A percentile compares a stretch with the other conserved stretches of the same genome.
These are phyloP conservation scores for Suhomyces bokatorum DNA, from an alignment of 1,139 yeast species.

Conservation along the genomic window DNA sequence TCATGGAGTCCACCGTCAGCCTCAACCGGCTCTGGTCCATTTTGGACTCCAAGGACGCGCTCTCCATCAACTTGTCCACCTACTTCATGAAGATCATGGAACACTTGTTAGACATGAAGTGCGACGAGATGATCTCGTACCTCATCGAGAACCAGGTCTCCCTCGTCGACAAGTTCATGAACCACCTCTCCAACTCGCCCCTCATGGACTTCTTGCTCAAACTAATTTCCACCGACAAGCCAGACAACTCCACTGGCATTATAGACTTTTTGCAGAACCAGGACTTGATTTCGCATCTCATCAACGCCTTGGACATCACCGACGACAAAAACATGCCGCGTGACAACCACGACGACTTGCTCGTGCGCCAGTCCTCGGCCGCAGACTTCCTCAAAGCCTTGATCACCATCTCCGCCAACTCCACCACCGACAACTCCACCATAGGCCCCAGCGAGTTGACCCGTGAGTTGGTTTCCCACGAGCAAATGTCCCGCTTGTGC, in stretches of 20 bases:
- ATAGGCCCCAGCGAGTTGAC: conserved; percentile 97
- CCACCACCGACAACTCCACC: conserved; percentile 79
- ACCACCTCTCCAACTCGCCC: conserved; percentile 82
- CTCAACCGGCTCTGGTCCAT: conserved; percentile 77
- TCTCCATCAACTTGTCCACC: conserved; percentile 77
- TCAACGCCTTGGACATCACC: conserved; percentile 52
- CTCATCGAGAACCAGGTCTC: conserved; percentile 61
- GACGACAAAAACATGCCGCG: conserved; percentile 15
- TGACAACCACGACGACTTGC: conserved; percentile 43
- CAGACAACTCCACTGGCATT: conserved; percentile 75
- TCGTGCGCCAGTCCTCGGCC: conserved; percentile 45
- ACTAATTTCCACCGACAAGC: conserved; percentile 76
- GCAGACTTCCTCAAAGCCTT: conserved; percentile 51
- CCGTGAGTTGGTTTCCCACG: conserved; percentile 76
- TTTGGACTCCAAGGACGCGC: conserved; percentile 55
- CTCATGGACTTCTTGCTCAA: conserved; percentile 80
- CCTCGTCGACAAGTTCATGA: conserved; percentile 68
- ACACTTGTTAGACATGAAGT: conserved; percentile 86
- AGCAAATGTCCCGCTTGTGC: conserved; percentile 67
- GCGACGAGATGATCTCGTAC: conserved; percentile 75
- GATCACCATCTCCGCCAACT: conserved; percentile 61
- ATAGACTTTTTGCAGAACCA: conserved; percentile 70
- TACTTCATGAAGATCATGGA: conserved; percentile 94
- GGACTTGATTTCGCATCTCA: conserved; percentile 57
- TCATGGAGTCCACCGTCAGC: conserved; percentile 71